phyloP scores from a whole-genome alignment of 495 filamentous ascomycete genomes.

The Mycothermus thermophilus region DNA sequence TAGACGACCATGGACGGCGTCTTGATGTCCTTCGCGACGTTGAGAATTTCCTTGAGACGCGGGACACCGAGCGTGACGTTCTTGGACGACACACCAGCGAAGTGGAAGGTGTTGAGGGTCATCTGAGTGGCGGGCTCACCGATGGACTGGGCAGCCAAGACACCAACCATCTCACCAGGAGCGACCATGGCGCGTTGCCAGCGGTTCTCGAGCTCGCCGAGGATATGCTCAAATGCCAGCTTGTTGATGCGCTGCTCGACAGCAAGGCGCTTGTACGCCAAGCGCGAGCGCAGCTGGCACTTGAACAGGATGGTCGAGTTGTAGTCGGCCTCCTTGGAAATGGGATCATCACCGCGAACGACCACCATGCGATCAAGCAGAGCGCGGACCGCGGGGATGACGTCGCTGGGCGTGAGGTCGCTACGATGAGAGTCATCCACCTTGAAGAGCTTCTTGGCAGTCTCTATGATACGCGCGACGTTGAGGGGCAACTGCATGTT shows the following conservation, averaged over 20 bases:
- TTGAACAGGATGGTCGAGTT: slow-evolving; percentile 86
- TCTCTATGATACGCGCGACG: slow-evolving; percentile 76
- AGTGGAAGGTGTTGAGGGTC: slow-evolving; percentile 99
- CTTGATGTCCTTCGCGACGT: slow-evolving; percentile 95
- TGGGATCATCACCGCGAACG: slow-evolving; percentile 67
- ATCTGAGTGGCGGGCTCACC: slow-evolving; percentile 98
- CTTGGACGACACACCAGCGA: slow-evolving; percentile 98
- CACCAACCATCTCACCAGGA: slow-evolving; percentile 97
- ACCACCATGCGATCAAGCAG: slow-evolving; percentile 65
- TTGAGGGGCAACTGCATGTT: slow-evolving; percentile 87
- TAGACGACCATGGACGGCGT: slow-evolving; percentile 97
- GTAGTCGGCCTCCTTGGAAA: slow-evolving; percentile 75
- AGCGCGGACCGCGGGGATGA: slow-evolving; percentile 65
- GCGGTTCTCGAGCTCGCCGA: slow-evolving; percentile 79
- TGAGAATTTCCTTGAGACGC: slow-evolving; percentile 97
- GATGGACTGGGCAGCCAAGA: slow-evolving; percentile 94
- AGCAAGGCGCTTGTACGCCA: slow-evolving; percentile 85
- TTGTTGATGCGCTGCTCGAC: slow-evolving; percentile 74
- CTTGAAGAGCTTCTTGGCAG: slow-evolving; percentile 75
- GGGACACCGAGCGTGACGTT: slow-evolving; percentile 98
- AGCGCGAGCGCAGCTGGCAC: slow-evolving; percentile 71
- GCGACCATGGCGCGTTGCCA: slow-evolving; percentile 69
- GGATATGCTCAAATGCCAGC: slow-evolving; percentile 79
- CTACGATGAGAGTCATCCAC: slow-evolving; percentile 73
- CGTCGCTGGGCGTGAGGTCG: slow-evolving; percentile 79